Base-by-base conservation (phyloP, 2,329 filamentous ascomycete genomes). In the Botryosphaeria dothidea region DNA sequence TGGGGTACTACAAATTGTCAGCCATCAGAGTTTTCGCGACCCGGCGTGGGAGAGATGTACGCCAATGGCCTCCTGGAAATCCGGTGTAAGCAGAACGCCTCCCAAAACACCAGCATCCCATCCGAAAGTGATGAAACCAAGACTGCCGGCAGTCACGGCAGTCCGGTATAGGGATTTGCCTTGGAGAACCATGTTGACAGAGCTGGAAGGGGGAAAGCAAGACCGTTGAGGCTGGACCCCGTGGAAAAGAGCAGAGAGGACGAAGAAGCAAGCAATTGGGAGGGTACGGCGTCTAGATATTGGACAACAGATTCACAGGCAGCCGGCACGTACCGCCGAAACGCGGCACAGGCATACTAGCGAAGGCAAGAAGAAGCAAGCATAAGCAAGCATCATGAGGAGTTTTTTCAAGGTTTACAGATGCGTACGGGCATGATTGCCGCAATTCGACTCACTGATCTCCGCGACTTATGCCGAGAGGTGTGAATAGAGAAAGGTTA, bases 51-150 rank as follows among this genome's bases (percentile, higher is more conserved):
- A 13, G 27, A 13, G 23, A 41, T 49, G 15, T 69, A 73, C 71
- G 36, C 68, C 68, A 67, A 76, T 75, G 43, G 74, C 72, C 36
- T 68, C 68, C 62, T 74, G 71, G 66, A 76, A 76, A 9, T 70
- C 67, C 4, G 65, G 54, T 3, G 73, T 74, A 31, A 70, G 67
- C 4, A 75, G 67, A 11, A 77, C 71, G 43, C 75, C 74, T 48
- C 74, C 75, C 4, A 76, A 66, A 7, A 77, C 74, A 64, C 74
- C 74, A 9, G 74, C 75, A 68, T 77, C 75, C 68, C 74, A 77
- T 11, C 74, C 74, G 56, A 71, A 76, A 66, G 74, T 71, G 68
- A 77, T 71, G 68, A 75, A 76, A 38, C 72, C 73, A 64, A 75
- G 70, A 65, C 72, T 56, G 31, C 63, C 63, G 15, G 63, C 63